A percentile compares a stretch with the other conserved stretches of the same genome.
Evolutionary conservation across 2,329 filamentous ascomycete species (phyloP).

Genomic region (Pseudogymnoascus sp.): DNA sequence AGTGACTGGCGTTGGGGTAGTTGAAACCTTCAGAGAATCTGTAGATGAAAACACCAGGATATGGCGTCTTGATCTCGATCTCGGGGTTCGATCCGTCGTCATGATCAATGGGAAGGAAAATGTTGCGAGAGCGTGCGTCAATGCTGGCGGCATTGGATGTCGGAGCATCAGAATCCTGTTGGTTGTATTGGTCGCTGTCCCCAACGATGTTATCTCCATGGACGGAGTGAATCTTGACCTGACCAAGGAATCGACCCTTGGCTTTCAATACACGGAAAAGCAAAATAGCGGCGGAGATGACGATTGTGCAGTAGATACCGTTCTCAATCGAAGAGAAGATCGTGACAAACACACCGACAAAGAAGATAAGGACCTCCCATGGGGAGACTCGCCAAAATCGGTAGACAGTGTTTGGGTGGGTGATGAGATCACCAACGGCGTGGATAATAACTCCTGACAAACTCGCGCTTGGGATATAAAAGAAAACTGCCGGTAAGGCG

Average conservation of each 20-base stretch:
- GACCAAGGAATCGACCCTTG: constrained; percentile 74
- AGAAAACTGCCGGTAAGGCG: constrained; percentile 80
- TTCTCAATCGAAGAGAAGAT: constrained; percentile 84
- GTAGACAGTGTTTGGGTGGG: constrained; percentile 82
- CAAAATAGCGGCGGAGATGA: constrained; percentile 66
- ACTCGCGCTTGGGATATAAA: constrained; percentile 76
- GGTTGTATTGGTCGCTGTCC: constrained; percentile 37
- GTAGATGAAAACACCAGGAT: constrained; percentile 93
- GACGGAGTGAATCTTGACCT: constrained; percentile 75
- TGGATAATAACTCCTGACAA: constrained; percentile 90
- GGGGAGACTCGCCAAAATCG: constrained; percentile 94
- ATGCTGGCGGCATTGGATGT: constrained; percentile 8
- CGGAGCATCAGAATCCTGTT: neutral
- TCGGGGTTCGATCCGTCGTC: constrained; percentile 85
- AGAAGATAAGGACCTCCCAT: constrained; percentile 84
- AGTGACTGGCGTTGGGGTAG: constrained; percentile 87
- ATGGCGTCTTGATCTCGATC: constrained; percentile 68
- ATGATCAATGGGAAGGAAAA: constrained; percentile 82
- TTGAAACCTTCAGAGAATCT: constrained; percentile 92
- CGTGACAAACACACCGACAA: constrained; percentile 83
- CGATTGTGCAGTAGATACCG: constrained; percentile 83
- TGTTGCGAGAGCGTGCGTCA: constrained; percentile 54
- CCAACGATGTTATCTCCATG: constrained; percentile 66
- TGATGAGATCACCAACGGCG: constrained; percentile 87
- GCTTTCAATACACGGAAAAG: constrained; percentile 79